A percentile compares a stretch with the other conserved stretches of the same genome.
phyloP scores from a whole-genome alignment of 2,329 filamentous ascomycete genomes.

The Neonectria ditissima region DNA sequence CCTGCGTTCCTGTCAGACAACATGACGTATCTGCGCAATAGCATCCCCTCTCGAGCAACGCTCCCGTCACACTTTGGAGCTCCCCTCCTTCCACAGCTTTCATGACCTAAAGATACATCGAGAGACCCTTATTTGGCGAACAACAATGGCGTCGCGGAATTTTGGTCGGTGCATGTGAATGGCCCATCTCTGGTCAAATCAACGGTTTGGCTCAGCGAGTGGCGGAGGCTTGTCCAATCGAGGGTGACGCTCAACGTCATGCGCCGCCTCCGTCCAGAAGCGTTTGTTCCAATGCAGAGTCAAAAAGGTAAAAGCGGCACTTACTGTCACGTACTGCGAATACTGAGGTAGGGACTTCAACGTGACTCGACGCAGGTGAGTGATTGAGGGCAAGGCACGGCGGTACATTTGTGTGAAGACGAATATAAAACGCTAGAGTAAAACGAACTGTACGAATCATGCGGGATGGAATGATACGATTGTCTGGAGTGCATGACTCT shows the following conservation, averaged over 20 bases:
- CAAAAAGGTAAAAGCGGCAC: conserved; percentile 17
- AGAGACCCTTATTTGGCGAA: not conserved
- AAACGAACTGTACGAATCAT: not conserved
- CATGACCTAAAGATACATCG: not conserved
- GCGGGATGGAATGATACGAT: not conserved
- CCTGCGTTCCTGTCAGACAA: not conserved
- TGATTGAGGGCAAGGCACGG: not conserved
- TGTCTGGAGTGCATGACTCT: not conserved
- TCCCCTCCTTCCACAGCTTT: not conserved
- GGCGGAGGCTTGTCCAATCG: conserved; percentile 11
- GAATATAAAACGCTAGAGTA: not conserved
- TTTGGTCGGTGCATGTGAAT: not conserved
- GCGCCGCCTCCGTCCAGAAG: conserved; percentile 12
- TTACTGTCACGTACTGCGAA: not conserved
- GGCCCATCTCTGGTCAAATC: not conserved
- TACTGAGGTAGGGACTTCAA: not conserved
- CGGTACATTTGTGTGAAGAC: not conserved
- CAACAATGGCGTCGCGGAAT: not conserved
- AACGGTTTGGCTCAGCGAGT: not conserved
- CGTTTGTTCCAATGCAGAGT: conserved; percentile 3
- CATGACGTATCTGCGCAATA: not conserved
- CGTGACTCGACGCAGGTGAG: not conserved
- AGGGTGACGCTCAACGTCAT: conserved; percentile 34
- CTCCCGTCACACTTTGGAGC: not conserved
- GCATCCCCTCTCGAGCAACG: not conserved